A percentile compares a stretch with the other conserved stretches of the same genome.
Conservation (phyloP, 106 monocot genomes). For the Dendrobium nobile region DNA sequence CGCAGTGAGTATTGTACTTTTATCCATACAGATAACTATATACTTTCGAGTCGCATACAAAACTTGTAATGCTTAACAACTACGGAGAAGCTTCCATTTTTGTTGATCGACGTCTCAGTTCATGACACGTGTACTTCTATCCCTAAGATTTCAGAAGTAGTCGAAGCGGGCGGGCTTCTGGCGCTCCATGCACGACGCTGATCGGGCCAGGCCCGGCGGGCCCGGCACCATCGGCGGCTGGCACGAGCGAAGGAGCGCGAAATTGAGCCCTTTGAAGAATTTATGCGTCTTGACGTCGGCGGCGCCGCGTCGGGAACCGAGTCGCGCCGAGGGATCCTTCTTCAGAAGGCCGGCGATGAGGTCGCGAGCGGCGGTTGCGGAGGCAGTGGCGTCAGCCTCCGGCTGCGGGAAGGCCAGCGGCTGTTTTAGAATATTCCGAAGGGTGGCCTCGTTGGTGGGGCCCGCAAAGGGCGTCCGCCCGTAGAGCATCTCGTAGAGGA, state of each 20-base stretch:
- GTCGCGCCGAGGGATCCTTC: slow-evolving; percentile 47
- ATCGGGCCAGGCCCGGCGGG: background rate
- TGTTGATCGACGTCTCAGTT: background rate
- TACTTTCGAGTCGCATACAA: background rate
- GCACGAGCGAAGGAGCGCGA: slow-evolving; percentile 57
- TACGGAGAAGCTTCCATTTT: background rate
- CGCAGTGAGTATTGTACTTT: background rate
- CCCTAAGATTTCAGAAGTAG: slow-evolving; percentile 13
- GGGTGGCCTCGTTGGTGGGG: slow-evolving; percentile 41
- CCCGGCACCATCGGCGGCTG: slow-evolving; percentile 41
- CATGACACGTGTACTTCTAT: background rate
- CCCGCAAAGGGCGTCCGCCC: slow-evolving; percentile 80
- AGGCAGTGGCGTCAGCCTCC: background rate
- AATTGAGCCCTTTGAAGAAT: slow-evolving; percentile 76
- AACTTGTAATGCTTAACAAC: background rate
- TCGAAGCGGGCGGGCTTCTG: slow-evolving; percentile 28
- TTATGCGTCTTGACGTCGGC: slow-evolving; percentile 70
- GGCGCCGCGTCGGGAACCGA: slow-evolving; percentile 48
- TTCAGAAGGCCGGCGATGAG: slow-evolving; percentile 46
- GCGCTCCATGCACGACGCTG: background rate
- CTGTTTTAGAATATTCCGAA: slow-evolving; percentile 58
- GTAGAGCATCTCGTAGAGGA: slow-evolving; percentile 74
- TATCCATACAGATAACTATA: background rate
- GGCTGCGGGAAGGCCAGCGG: slow-evolving; percentile 53
- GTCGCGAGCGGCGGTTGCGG: slow-evolving; percentile 21